Evolutionary conservation across 2,329 filamentous ascomycete species (phyloP), one percentile per base, ranked within the genome.

Genomic region (Fusarium globosum): DNA sequence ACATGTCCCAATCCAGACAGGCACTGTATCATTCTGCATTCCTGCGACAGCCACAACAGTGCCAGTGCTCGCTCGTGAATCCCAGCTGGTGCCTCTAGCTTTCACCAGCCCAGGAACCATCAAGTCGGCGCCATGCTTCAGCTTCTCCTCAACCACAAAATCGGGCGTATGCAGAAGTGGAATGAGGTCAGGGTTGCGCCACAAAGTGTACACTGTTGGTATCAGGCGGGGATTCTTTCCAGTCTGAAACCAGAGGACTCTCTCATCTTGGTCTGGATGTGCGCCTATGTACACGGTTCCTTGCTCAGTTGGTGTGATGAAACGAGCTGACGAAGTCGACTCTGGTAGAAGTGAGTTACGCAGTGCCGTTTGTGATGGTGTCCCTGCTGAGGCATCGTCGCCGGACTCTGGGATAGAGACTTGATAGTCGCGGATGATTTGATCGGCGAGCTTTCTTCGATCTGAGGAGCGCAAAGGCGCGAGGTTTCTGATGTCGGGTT

Each of bases 341-440:
- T 76, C 74, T 23, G 74, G 74, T 3, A 76, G 48, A 15, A 76
- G 72, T 21, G 74, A 76, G 58, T 69, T 76, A 41, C 74, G 74
- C 26, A 76, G 39, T 28, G 67, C 51, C 9, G 64, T 58, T 38
- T 72, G 74, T 23, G 69, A 49, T 30, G 68, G 74, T n/a, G 64
- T 46, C 61, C 16, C 55, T 49, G 69, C 56, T 73, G 74, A 55
- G 23, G 66, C 51, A 45, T 76, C 74, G 36, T 68, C 69, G 33
- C 39, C 33, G 4, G 66, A 52, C 30, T 73, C 61, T 36, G 74
- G 64, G 18, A 67, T 36, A 16, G 72, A 35, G 36, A 75, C 61
- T 48, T 73, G 74, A 38, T 76, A 76, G 35, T 76, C 74, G 26
- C 69, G 74, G 4, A 76, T 76, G 33, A 76, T 75, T 45, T 76